Base-by-base conservation (phyloP, 1,284 basidiomycete species). In the Spongiforma sp. region DNA sequence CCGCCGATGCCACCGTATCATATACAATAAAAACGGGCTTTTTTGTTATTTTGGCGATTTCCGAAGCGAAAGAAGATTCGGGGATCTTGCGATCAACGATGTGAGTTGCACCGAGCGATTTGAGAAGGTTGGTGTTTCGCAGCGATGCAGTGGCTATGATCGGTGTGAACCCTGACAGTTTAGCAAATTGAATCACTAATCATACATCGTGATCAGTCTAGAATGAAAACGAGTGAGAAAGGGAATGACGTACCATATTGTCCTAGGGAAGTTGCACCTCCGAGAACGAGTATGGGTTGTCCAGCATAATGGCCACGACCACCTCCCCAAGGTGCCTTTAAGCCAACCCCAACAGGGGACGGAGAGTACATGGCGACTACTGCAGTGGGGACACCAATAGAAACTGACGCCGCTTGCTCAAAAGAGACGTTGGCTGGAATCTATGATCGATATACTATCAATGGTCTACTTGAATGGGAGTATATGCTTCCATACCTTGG, bases 251-350 rank as follows among this genome's bases (percentile, higher is more conserved):
- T 15, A 76, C 76, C 69, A 39, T 71, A 80, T 68, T 78, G 73
- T 6, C 81, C 81, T n/a, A 81, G 75, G 19, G 74, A 75, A 12
- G 71, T 67, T 11, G 77, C 68, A 5, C 81, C 81, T 21, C 78
- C 79, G 28, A 81, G 62, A n/a, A 82, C 68, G 24, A 82, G 59
- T 26, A 75, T 63, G 5, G 79, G 69, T 59, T 74, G 68, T 32
- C 70, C 67, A 30, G 67, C 59, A 53, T 72, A 75, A 5, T 64
- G 48, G 33, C 46, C 66, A 1, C 71, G 62, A 2, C 71, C 72
- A 26, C 65, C 68, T 39, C 68, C 70, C 70, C 73, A 76, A 26
- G 69, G 73, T 26, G 68, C 68, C 55, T 67, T 69, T 50, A 72
- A 60, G 14, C 67, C 70, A 2, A 65, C 36, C 15, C 74, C 71